Evolutionary conservation across 1,139 yeast species (phyloP).

Genomic region (Pichia sp.): DNA sequence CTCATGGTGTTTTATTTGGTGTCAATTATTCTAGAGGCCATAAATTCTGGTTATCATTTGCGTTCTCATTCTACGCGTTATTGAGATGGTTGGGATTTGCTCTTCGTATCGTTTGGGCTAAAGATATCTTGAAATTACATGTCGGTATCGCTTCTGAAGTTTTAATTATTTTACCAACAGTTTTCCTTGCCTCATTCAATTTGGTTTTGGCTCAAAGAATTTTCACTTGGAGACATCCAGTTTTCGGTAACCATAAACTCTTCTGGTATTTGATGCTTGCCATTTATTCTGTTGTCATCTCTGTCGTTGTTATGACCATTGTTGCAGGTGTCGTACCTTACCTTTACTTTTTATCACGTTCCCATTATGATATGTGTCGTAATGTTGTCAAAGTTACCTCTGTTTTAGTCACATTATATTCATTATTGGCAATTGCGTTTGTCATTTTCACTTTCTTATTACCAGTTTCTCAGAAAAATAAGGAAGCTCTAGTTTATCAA

Average conservation of each 20-base stretch:
- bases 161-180: constrained; percentile 49
- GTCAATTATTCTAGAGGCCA: constrained; percentile 55
- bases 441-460: constrained; percentile 46
- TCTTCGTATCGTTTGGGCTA: constrained; percentile 53
- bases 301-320: constrained; percentile 59
- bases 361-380: constrained; percentile 43
- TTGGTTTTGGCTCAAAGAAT: constrained; percentile 68
- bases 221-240: constrained; percentile 80
- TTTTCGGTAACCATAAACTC: constrained; percentile 50
- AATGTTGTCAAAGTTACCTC: constrained; percentile 54
- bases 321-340: constrained; percentile 62
- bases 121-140: constrained; percentile 37
- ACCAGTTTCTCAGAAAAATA: constrained; percentile 51
- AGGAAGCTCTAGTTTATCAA: constrained; percentile 51
- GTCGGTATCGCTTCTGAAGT: constrained; percentile 57
- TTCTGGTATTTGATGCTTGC: constrained; percentile 50
- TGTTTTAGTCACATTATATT: constrained; percentile 50
- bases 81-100: constrained; percentile 56
- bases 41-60: constrained; percentile 50
- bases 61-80: constrained; percentile 46
- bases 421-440: constrained; percentile 46
- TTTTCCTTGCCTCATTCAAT: constrained; percentile 49
- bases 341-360: constrained; percentile 44
- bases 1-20: constrained; percentile 44
- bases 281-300: constrained; percentile 48